Evolutionary conservation across 1,284 basidiomycete genomes (phyloP).

Genomic region (Lignosus rhinocerotis): DNA sequence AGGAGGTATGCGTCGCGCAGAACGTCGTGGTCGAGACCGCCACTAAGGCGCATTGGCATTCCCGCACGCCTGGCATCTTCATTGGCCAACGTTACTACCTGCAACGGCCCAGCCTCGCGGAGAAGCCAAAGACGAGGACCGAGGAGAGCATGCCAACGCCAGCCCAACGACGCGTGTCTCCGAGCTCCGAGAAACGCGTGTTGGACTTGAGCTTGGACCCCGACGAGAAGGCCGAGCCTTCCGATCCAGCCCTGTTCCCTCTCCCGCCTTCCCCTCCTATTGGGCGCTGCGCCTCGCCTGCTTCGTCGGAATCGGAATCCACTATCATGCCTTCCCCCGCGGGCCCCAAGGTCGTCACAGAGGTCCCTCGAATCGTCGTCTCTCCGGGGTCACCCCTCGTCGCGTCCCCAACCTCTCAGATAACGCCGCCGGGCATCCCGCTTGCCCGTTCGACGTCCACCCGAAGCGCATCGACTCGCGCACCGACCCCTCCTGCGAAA

Average conservation of each 20-base stretch:
- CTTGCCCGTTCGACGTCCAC: constrained; percentile 1
- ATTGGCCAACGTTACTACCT: constrained; percentile 16
- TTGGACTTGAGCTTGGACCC: no score
- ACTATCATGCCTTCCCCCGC: not conserved
- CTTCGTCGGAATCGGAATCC: constrained; percentile 1
- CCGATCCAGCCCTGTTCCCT: not conserved
- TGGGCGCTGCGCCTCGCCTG: not conserved
- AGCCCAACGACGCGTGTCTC: not conserved
- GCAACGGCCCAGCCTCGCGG: not conserved
- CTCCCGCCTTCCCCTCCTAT: not conserved
- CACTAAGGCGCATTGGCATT: constrained; percentile 6
- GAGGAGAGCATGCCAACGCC: not conserved
- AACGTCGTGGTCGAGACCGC: constrained; percentile 11
- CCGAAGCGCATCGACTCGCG: constrained; percentile 4
- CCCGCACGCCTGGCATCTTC: constrained; percentile 13
- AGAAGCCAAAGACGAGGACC: constrained; percentile 1
- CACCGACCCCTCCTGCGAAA: constrained; percentile 11
- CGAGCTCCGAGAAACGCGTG: not conserved
- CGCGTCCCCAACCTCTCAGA: not conserved
- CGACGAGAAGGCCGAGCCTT: not conserved
- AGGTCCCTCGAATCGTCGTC: constrained; percentile 8
- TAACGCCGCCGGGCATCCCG: not conserved
- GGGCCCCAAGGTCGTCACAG: not conserved
- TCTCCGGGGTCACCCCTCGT: constrained; percentile 6
- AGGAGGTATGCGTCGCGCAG: constrained; percentile 2